Conservation (phyloP, 2,329 filamentous ascomycete genomes). For the Elsinoe perseae region DNA sequence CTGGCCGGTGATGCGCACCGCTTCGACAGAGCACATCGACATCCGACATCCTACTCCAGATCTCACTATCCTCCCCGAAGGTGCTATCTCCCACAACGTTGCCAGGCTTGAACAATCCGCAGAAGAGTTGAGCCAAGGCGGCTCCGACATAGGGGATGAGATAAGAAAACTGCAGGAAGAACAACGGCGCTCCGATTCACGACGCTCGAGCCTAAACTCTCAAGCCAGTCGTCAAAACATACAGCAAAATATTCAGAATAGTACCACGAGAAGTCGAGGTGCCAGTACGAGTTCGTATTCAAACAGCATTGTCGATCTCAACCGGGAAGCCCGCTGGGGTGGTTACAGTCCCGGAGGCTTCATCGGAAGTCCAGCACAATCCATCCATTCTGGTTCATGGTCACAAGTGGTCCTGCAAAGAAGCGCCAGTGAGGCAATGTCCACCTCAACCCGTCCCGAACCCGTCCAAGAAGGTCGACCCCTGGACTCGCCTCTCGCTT, state of each 20-base stretch:
- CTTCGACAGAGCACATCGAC: constrained; percentile 18
- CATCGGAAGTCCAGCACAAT: constrained; percentile 59
- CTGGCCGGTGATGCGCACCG: constrained; percentile 18
- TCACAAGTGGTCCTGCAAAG: constrained; percentile 27
- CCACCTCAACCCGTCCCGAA: constrained; percentile 30
- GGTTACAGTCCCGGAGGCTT: constrained; percentile 63
- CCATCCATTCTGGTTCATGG: constrained; percentile 46
- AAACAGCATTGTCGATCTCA: constrained; percentile 62
- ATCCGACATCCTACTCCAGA: constrained; percentile 18
- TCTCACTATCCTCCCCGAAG: constrained; percentile 15
- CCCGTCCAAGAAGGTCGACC: constrained; percentile 30
- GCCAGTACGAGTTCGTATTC: constrained; percentile 37
- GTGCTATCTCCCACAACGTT: constrained; percentile 48
- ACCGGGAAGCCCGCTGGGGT: constrained; percentile 57
- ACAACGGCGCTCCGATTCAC: constrained; percentile 61
- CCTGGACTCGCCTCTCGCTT: constrained; percentile 29
- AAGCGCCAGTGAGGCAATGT: constrained; percentile 15
- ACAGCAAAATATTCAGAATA: constrained; percentile 22
- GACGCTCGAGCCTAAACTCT: constrained; percentile 28
- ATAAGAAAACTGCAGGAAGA: constrained; percentile 66
- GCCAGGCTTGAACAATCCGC: constrained; percentile 67
- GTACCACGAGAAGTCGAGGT: constrained; percentile 31
- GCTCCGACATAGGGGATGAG: constrained; percentile 67
- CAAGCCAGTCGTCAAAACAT: constrained; percentile 12
- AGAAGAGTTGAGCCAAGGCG: constrained; percentile 62